Evolutionary conservation across 2,329 filamentous ascomycete genomes (phyloP).

Genomic region (Simplicillium aogashimaense): DNA sequence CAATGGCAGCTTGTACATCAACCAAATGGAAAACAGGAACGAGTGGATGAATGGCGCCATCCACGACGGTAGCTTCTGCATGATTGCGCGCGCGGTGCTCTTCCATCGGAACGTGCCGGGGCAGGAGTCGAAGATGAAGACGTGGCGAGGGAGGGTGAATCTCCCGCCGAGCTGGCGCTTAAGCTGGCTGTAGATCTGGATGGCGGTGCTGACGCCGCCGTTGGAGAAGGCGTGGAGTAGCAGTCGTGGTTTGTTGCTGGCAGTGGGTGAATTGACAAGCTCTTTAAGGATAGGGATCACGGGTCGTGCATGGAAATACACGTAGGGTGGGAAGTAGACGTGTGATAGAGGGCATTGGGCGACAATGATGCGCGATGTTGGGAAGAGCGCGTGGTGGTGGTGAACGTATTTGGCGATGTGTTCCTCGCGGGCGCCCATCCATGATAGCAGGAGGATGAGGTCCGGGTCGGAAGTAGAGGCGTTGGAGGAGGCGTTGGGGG

Average conservation of each 20-base stretch:
- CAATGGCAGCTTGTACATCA: constrained; percentile 18
- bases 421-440: constrained; percentile 39
- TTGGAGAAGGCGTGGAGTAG: constrained; percentile 44
- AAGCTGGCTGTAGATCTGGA: constrained; percentile 25
- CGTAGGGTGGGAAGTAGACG: constrained; percentile 20
- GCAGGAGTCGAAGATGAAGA: constrained; percentile 36
- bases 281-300: constrained; percentile 28
- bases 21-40: constrained; percentile 20
- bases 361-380: constrained; percentile 34
- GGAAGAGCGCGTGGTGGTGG: constrained; percentile 33
- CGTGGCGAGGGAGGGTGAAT: constrained; percentile 27
- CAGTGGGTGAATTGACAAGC: constrained; percentile 12
- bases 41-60: constrained; percentile 23
- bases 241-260: constrained; percentile 18
- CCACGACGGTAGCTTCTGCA: constrained; percentile 21
- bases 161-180: constrained; percentile 11
- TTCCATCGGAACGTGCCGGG: constrained; percentile 33
- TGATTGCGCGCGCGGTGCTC: constrained; percentile 28
- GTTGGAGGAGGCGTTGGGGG: constrained; percentile 7
- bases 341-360: constrained; percentile 29
- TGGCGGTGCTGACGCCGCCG: constrained; percentile 34
- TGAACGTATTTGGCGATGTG: constrained; percentile 43
- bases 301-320: constrained; percentile 23
- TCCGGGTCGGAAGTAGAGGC: constrained; percentile 21
- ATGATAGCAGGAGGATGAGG: constrained; percentile 36